Percentiles rank a stretch among this genome's conserved stretches.
These are phyloP conservation scores for Penicillium nucicola DNA, from an alignment of 495 filamentous ascomycete species.

Conservation along the genomic window DNA sequence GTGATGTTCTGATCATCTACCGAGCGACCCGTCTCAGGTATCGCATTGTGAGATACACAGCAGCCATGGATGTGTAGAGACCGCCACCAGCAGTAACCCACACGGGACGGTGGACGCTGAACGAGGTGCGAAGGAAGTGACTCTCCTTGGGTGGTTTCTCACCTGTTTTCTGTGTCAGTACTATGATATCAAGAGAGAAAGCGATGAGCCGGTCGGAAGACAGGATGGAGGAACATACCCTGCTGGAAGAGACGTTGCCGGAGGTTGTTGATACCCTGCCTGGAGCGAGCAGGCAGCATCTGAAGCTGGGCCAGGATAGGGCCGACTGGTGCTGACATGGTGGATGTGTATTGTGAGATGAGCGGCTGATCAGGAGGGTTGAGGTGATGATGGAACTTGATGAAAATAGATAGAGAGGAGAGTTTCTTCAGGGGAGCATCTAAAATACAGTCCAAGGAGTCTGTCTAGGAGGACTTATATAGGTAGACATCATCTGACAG, in stretches of 20 bases:
- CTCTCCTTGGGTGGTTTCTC: conserved; percentile 31
- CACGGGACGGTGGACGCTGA: conserved; percentile 39
- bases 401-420: conserved; percentile 6
- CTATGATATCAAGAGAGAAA: background rate
- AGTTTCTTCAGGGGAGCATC: conserved; percentile 1
- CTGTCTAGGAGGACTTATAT: conserved; percentile 12
- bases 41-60: conserved; percentile 38
- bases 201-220: background rate
- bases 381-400: conserved; percentile 7
- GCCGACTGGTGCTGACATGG: conserved; percentile 25
- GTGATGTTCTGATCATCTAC: conserved; percentile 2
- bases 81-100: conserved; percentile 39
- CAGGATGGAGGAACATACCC: conserved; percentile 13
- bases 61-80: conserved; percentile 37
- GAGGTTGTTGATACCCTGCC: conserved; percentile 29
- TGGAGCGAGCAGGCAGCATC: conserved; percentile 23
- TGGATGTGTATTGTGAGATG: conserved; percentile 1
- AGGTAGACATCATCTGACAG: conserved; percentile 22
- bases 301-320: conserved; percentile 21
- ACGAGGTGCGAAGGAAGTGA: conserved; percentile 34
- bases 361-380: background rate
- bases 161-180: conserved; percentile 15
- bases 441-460: background rate
- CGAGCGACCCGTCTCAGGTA: conserved; percentile 28
- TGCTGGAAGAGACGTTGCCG: conserved; percentile 30